Evolutionary conservation across 345 rosid genomes (phyloP), one percentile per base, ranked within the genome.

Genomic region (Lepidium aucheri): DNA sequence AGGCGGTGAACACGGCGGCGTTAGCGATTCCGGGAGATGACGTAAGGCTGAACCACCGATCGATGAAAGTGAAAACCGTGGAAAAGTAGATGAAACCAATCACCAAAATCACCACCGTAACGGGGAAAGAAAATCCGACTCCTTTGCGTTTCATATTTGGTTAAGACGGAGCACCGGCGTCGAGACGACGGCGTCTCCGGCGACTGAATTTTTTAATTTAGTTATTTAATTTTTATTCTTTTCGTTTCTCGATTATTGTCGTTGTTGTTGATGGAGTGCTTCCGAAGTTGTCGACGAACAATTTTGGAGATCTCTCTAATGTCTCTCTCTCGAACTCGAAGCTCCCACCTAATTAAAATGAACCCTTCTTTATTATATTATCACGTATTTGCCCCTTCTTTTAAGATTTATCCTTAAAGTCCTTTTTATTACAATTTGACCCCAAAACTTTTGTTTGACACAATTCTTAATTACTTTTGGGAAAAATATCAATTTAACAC

Each of bases 31-130:
- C 98, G 2, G 89, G 89, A 18, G 96, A 91, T 14, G 98, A 76
- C 63, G 73, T 76, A 51, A 89, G 89, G 59, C 96, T 90, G 61
- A 91, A 85, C 96, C 96, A 89, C 41, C 87, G 86, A 74, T 91
- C 98, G 8, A 91, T 77, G 79, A 82, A 91, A 67, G 87, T 69
- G 76, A 89, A 89, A 73, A 89, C 80, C 59, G 98, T 87, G 18
- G 85, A 69, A 60, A 77, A 80, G 78, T 89, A 91, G 22, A 89
- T 67, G 78, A 79, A 91, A 55, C 68, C 69, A 70, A 91, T 87
- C 64, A 87, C 85, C 33, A 84, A 60, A 26, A 79, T 59, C 71
- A 89, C 98, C 61, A 77, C 87, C 74, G 74, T 36, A 9, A 89
- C 90, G 20, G 93, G 94, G 3, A 86, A 67, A 32, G 96, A 92